A percentile compares a stretch with the other conserved stretches of the same genome.
phyloP scores from a whole-genome alignment of 2,329 filamentous ascomycete genomes.

The Xylariaceae sp. region DNA sequence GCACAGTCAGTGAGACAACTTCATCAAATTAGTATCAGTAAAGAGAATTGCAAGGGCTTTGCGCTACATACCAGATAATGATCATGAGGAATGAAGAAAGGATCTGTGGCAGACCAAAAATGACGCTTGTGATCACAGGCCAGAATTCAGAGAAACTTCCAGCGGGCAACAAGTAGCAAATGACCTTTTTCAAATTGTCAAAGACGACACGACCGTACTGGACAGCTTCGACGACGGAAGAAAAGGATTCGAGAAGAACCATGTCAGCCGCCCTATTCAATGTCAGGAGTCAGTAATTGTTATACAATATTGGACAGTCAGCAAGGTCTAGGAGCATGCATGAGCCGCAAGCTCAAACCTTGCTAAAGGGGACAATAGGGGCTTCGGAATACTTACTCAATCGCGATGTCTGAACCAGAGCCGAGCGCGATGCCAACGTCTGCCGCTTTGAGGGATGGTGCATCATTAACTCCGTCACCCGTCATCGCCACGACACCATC shows the following conservation, averaged over 20 bases:
- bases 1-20: constrained; percentile 79
- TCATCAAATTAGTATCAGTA: constrained; percentile 5
- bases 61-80: constrained; percentile 59
- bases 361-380: no score
- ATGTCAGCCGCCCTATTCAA: constrained; percentile 73
- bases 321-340: no score
- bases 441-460: constrained; percentile 78
- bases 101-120: constrained; percentile 76
- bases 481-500: constrained; percentile 79
- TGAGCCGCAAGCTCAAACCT: no score
- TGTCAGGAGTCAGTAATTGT: not conserved
- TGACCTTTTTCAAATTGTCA: constrained; percentile 79
- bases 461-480: constrained; percentile 87
- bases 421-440: constrained; percentile 86
- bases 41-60: constrained; percentile 27
- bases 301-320: not conserved
- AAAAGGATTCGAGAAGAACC: constrained; percentile 78
- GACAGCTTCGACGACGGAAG: constrained; percentile 74
- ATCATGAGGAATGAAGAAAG: constrained; percentile 77
- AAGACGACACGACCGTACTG: constrained; percentile 78
- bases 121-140: constrained; percentile 76
- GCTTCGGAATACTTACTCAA: constrained; percentile 44
- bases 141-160: constrained; percentile 78
- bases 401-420: constrained; percentile 81
- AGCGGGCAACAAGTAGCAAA: constrained; percentile 76